Conservation (phyloP, 345 rosid genomes). For the Linum usitatissimum region DNA sequence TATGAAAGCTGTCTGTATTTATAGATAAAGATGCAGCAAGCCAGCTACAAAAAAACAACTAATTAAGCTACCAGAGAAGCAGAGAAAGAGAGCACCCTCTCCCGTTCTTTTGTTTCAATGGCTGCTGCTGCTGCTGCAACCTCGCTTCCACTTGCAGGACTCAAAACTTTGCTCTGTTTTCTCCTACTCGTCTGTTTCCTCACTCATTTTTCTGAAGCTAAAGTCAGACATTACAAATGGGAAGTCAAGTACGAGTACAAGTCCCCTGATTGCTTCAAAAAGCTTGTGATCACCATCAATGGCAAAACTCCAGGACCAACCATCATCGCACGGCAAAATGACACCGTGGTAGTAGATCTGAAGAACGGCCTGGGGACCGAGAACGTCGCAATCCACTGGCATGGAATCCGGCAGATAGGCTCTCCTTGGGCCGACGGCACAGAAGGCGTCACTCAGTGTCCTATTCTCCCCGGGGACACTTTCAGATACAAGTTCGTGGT, state of each 20-base stretch:
- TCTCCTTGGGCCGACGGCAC: constrained; percentile 71
- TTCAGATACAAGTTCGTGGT: constrained; percentile 54
- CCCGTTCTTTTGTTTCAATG: not conserved
- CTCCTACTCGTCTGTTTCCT: not conserved
- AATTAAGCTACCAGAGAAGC: no score
- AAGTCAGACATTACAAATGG: constrained; percentile 40
- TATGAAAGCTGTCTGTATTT: no score
- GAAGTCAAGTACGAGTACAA: constrained; percentile 56
- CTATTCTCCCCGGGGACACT: constrained; percentile 53
- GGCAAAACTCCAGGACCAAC: constrained; percentile 58
- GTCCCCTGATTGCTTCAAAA: constrained; percentile 51
- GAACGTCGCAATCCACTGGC: constrained; percentile 68
- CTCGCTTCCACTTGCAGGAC: not conserved
- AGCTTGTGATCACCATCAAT: constrained; percentile 54
- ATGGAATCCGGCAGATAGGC: constrained; percentile 72
- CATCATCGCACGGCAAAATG: constrained; percentile 48
- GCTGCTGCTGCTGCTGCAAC: not conserved
- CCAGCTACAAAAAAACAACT: no score
- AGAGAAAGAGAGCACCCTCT: no score
- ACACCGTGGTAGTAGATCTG: constrained; percentile 57
- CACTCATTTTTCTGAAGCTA: constrained; percentile 22
- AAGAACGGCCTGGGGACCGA: constrained; percentile 50
- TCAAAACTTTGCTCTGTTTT: not conserved
- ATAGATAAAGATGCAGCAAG: no score
- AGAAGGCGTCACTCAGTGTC: constrained; percentile 67